Evolutionary conservation across 495 filamentous ascomycete genomes (phyloP).

Genomic region (Aspergillus haitiensis): DNA sequence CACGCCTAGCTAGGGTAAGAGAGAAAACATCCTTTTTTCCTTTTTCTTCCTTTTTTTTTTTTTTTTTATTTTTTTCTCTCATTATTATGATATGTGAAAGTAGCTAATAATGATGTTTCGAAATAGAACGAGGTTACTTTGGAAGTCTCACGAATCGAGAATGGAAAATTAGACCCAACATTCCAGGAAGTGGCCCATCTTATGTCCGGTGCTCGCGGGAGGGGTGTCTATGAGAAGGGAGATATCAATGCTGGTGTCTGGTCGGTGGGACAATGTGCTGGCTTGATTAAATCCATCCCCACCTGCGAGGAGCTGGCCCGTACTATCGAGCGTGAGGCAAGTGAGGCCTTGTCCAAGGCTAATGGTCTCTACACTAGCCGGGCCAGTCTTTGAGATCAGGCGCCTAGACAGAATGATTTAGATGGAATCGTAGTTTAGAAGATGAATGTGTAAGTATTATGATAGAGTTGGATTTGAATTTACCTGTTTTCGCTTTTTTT

Average conservation of each 20-base stretch:
- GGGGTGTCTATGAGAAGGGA: constrained; percentile 3
- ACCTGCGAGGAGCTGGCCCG: constrained; percentile 11
- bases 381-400: constrained; percentile 1
- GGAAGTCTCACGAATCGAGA: constrained; percentile 8
- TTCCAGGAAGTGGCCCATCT: constrained; percentile 12
- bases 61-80: background rate
- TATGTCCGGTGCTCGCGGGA: constrained; percentile 10
- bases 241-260: constrained; percentile 13
- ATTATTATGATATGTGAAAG: background rate
- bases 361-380: constrained; percentile 4
- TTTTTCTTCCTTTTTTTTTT: background rate
- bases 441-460: background rate
- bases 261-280: constrained; percentile 8
- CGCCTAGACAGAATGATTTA: background rate
- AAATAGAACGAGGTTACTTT: constrained; percentile 13
- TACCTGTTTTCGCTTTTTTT: background rate
- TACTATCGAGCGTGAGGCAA: constrained; percentile 9
- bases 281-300: constrained; percentile 12
- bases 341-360: constrained; percentile 7
- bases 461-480: background rate
- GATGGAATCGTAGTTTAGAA: background rate
- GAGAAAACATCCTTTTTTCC: background rate
- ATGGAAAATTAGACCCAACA: constrained; percentile 1
- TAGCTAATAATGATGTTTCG: background rate
- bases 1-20: constrained; percentile 12